These are phyloP conservation scores for Kwoniella sp. DNA, from an alignment of 768 basidiomycete species.

Conservation along the genomic window DNA sequence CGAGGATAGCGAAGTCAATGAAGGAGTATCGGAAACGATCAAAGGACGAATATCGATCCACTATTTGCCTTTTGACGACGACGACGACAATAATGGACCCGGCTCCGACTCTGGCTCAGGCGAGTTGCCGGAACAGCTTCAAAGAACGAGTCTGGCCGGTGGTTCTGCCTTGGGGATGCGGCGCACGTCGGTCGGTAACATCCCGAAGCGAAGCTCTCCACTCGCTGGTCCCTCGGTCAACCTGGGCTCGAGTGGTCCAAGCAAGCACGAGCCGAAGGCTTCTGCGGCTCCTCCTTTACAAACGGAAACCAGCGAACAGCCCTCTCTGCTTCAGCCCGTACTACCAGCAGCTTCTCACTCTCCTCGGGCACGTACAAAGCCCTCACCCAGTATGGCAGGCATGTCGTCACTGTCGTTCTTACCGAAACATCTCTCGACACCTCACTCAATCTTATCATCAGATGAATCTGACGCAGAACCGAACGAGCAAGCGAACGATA, in stretches of 20 bases:
- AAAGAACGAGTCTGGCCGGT: not conserved
- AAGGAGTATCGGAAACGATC: slow-evolving; percentile 6
- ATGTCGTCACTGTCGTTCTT: not conserved
- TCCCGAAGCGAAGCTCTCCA: slow-evolving; percentile 27
- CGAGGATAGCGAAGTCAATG: slow-evolving; percentile 10
- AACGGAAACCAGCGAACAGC: too few species aligned
- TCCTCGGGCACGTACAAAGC: not conserved
- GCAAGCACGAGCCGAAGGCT: not conserved
- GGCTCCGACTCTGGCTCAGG: not conserved
- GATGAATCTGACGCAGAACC: too few species aligned
- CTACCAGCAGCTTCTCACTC: not conserved
- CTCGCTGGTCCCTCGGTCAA: slow-evolving; percentile 24
- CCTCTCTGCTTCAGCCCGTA: not conserved
- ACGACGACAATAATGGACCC: not conserved
- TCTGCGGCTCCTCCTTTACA: not conserved
- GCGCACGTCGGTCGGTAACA: not conserved
- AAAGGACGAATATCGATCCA: slow-evolving; percentile 32
- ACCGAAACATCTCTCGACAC: not conserved
- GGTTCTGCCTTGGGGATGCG: not conserved
- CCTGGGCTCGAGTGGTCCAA: not conserved
- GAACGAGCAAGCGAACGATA: slow-evolving; percentile 1
- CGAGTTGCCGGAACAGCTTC: not conserved
- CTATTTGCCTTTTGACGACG: slow-evolving; percentile 29
- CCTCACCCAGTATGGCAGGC: not conserved
- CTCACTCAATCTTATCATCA: too few species aligned